Evolutionary conservation across 169 alveolate species (phyloP).

Genomic region (Babesia sp.): DNA sequence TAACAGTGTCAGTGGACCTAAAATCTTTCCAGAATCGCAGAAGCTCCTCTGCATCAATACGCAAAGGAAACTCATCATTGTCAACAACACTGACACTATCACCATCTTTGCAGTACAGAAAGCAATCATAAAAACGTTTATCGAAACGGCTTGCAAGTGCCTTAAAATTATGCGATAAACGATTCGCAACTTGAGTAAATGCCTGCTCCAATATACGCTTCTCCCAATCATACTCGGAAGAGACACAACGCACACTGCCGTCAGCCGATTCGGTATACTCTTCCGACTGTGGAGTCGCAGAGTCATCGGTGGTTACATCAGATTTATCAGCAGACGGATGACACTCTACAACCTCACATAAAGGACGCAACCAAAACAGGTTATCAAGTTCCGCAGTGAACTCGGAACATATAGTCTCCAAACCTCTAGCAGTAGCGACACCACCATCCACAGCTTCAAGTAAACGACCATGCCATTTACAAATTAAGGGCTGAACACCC

Average conservation of each 20-base stretch:
- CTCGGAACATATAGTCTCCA: neutral
- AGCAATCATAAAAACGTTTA: neutral
- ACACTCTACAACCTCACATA: neutral
- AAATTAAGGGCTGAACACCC: conserved; percentile 33
- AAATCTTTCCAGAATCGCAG: neutral
- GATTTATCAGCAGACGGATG: neutral
- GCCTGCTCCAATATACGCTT: neutral
- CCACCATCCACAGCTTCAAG: conserved; percentile 21
- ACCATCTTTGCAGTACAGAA: conserved; percentile 6
- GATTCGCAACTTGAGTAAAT: neutral
- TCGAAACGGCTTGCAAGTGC: neutral
- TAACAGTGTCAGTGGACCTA: neutral
- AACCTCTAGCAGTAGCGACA: neutral
- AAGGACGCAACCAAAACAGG: neutral
- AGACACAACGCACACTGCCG: neutral
- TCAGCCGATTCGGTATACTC: neutral
- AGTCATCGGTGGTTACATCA: neutral
- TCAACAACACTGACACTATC: neutral
- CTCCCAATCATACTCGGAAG: neutral
- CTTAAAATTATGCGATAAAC: neutral
- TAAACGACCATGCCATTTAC: conserved; percentile 19
- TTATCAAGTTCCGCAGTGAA: neutral
- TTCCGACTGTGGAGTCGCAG: neutral
- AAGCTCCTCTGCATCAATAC: neutral
- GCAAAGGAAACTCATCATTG: neutral